Evolutionary conservation across 352 stramenopile species (phyloP).

Genomic region (Phytophthora fragariae): DNA sequence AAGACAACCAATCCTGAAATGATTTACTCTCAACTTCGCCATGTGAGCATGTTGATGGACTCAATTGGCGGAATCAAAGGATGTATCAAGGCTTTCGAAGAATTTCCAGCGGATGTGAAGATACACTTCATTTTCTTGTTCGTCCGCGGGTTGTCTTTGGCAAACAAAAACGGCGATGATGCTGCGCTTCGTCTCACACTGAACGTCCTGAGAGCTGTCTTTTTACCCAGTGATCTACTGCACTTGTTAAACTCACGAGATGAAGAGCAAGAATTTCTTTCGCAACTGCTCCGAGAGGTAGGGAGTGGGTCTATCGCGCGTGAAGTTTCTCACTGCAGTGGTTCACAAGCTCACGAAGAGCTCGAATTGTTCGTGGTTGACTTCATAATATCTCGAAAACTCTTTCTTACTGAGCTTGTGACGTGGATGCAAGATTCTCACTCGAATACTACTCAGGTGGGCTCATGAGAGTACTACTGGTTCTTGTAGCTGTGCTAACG

Average conservation of each 20-base stretch:
- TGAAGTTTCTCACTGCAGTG: not conserved
- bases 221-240: constrained; percentile 24
- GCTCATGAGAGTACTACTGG: not conserved
- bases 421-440: constrained; percentile 10
- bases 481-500: constrained; percentile 14
- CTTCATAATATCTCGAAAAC: constrained; percentile 36
- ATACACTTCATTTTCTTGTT: constrained; percentile 30
- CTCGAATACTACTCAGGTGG: constrained; percentile 21
- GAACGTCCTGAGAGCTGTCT: constrained; percentile 28
- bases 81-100: constrained; percentile 26
- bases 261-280: constrained; percentile 40
- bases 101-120: constrained; percentile 24
- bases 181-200: constrained; percentile 25
- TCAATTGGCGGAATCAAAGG: constrained; percentile 24
- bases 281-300: constrained; percentile 32
- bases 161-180: constrained; percentile 19
- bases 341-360: constrained; percentile 17
- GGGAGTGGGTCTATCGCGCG: not conserved
- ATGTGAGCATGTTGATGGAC: constrained; percentile 51
- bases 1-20: constrained; percentile 22
- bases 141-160: constrained; percentile 21
- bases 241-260: constrained; percentile 28
- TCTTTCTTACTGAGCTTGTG: constrained; percentile 38
- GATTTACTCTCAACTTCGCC: constrained; percentile 45
- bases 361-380: constrained; percentile 47